Evolutionary conservation across 2,329 filamentous ascomycete species (phyloP).

Genomic region (Cryphonectria nitschkei): DNA sequence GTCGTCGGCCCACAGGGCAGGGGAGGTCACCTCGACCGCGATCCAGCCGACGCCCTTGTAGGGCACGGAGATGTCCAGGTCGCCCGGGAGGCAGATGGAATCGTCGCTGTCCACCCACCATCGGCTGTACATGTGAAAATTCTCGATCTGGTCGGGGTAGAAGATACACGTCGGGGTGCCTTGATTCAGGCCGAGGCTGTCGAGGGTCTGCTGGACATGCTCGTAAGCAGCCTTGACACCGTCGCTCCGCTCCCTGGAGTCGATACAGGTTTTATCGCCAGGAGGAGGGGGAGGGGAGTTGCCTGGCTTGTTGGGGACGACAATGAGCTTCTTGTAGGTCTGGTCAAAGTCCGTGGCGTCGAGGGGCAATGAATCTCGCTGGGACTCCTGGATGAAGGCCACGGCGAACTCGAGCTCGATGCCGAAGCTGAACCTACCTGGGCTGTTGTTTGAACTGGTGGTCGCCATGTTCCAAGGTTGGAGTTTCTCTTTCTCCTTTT

Average conservation of each 20-base stretch:
- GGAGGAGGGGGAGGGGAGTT: not conserved
- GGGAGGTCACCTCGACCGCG: not conserved
- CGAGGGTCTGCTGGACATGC: not conserved
- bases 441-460: not conserved
- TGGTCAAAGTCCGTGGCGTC: not conserved
- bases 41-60: slow-evolving; percentile 8
- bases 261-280: too few species aligned
- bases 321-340: not conserved
- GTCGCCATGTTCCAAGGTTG: not conserved
- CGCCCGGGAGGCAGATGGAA: not conserved
- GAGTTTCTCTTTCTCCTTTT: not conserved
- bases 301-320: not conserved
- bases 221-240: not conserved
- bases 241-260: not conserved
- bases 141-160: not conserved
- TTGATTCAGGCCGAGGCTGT: not conserved
- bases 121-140: not conserved
- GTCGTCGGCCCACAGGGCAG: slow-evolving; percentile 9
- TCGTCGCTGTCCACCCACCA: not conserved
- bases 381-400: not conserved
- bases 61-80: not conserved
- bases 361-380: not conserved
- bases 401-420: slow-evolving; percentile 13
- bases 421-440: slow-evolving; percentile 11
- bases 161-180: not conserved